Evolutionary conservation across 352 stramenopile genomes (phyloP), one percentile per base, ranked within the genome.

Genomic region (Hyaloperonospora brassicae): DNA sequence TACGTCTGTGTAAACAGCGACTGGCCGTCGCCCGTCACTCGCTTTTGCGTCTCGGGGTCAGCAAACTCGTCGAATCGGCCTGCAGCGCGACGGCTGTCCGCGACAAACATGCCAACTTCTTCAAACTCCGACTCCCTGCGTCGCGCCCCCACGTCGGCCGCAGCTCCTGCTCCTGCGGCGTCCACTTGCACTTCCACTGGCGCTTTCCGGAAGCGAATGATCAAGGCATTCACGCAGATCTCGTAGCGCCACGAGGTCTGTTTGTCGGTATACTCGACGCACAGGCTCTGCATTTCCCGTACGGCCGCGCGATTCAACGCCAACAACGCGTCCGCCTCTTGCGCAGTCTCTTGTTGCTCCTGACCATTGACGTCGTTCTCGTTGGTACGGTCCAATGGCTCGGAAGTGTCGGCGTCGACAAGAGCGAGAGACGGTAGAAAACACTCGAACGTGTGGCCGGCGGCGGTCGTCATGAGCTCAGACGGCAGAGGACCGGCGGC

Each of bases 1-100:
- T 80, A 89, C 1, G 57, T 55, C 47, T 92, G 82, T 25, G 82
- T 92, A 64, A 84, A 89, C 47, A 92, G 48, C 23, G 65, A 59
- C 40, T 77, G 82, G 17, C 55, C 52, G 40, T 70, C 57, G 21
- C 61, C 57, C 9, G 57, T 59, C 6, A 92, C 59, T 25, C 67
- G 68, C 11, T 68, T 62, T 36, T 83, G 62, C 8, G 71, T 72
- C 41, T 84, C 67, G 0, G 66, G 64, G 11, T 71, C 50, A 5
- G 61, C 54, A 50, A 87, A 86, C 31, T 82, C 60, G 35, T 75
- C 61, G 50, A 73, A 91, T 5, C 27, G 43, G 7, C 79, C 44
- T 3, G 64, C 56, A 4, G 44, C 12, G 2, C 57, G 57, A 50
- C 66, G 71, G 0, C 23, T 34, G 27, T 91, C 80, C 21, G 49